A percentile compares a stretch with the other conserved stretches of the same genome.
Evolutionary conservation across 2,329 filamentous ascomycete species (phyloP).

Genomic region (Zalaria obscura): DNA sequence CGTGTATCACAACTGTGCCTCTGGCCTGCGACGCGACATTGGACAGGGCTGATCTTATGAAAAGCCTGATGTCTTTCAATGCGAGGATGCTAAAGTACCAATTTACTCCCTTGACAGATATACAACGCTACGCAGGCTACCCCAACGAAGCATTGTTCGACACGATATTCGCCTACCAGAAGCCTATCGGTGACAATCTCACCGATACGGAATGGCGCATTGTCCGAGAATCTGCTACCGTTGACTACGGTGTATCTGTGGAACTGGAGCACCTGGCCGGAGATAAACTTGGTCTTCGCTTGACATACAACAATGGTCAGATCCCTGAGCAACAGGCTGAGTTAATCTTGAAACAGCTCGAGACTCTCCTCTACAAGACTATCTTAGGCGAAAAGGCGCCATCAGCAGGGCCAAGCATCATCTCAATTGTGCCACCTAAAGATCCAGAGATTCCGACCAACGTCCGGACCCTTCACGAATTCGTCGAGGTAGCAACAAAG

Average conservation of each 20-base stretch:
- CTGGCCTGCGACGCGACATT: slow-evolving; percentile 43
- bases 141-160: slow-evolving; percentile 61
- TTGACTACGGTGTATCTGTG: slow-evolving; percentile 69
- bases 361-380: slow-evolving; percentile 44
- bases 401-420: slow-evolving; percentile 21
- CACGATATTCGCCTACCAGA: slow-evolving; percentile 74
- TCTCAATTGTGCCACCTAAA: slow-evolving; percentile 53
- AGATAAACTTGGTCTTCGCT: slow-evolving; percentile 41
- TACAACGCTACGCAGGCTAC: slow-evolving; percentile 58
- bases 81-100: slow-evolving; percentile 53
- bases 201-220: slow-evolving; percentile 40
- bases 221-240: slow-evolving; percentile 49
- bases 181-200: slow-evolving; percentile 22
- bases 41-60: slow-evolving; percentile 43
- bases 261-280: slow-evolving; percentile 50
- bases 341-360: slow-evolving; percentile 57
- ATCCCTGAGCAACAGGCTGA: slow-evolving; percentile 55
- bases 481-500: slow-evolving; percentile 53
- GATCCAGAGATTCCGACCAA: slow-evolving; percentile 42
- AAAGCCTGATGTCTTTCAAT: slow-evolving; percentile 52
- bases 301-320: slow-evolving; percentile 51
- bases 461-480: slow-evolving; percentile 55
- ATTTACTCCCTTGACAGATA: slow-evolving; percentile 52
- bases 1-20: slow-evolving; percentile 72
- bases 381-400: background rate